A percentile compares a stretch with the other conserved stretches of the same genome.
phyloP scores from a whole-genome alignment of 2,329 filamentous ascomycete species.

The Niveomyces coronatus region DNA sequence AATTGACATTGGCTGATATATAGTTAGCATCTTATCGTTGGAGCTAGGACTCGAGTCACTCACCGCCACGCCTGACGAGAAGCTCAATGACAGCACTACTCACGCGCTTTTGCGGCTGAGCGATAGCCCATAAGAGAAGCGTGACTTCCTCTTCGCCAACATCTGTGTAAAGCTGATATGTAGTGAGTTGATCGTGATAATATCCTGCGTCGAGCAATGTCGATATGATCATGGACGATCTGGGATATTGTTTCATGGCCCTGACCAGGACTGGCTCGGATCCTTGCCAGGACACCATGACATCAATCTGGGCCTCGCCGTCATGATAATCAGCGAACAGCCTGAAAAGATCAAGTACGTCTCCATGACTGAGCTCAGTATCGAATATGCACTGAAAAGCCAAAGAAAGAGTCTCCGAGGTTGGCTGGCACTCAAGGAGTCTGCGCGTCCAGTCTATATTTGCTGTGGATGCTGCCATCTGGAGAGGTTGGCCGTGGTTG shows the following conservation, averaged over 20 bases:
- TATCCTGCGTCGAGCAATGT: slow-evolving; percentile 46
- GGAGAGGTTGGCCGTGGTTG: slow-evolving; percentile 42
- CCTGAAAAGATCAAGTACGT: slow-evolving; percentile 38
- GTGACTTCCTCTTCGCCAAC: slow-evolving; percentile 44
- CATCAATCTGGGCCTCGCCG: slow-evolving; percentile 39
- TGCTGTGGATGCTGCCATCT: slow-evolving; percentile 41
- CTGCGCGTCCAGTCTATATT: slow-evolving; percentile 38
- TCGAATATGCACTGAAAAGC: slow-evolving; percentile 49
- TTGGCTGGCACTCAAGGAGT: slow-evolving; percentile 40
- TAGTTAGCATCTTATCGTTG: slow-evolving; percentile 9
- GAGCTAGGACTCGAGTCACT: slow-evolving; percentile 19
- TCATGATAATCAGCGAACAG: slow-evolving; percentile 41
- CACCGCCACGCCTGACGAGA: slow-evolving; percentile 37
- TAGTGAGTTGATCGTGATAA: slow-evolving; percentile 45
- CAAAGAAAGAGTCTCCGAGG: slow-evolving; percentile 36
- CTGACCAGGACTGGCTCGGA: slow-evolving; percentile 40
- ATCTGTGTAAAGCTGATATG: slow-evolving; percentile 32
- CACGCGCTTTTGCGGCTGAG: slow-evolving; percentile 52
- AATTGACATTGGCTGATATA: slow-evolving; percentile 44
- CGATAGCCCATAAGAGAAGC: slow-evolving; percentile 49
- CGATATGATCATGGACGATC: slow-evolving; percentile 40
- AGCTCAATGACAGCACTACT: slow-evolving; percentile 47
- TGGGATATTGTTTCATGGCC: slow-evolving; percentile 44
- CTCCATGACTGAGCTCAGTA: slow-evolving; percentile 37
- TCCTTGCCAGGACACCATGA: slow-evolving; percentile 32